These are phyloP conservation scores for Mucor irregularis DNA, from an alignment of 371 early-diverging fungal genomes.

Conservation along the genomic window DNA sequence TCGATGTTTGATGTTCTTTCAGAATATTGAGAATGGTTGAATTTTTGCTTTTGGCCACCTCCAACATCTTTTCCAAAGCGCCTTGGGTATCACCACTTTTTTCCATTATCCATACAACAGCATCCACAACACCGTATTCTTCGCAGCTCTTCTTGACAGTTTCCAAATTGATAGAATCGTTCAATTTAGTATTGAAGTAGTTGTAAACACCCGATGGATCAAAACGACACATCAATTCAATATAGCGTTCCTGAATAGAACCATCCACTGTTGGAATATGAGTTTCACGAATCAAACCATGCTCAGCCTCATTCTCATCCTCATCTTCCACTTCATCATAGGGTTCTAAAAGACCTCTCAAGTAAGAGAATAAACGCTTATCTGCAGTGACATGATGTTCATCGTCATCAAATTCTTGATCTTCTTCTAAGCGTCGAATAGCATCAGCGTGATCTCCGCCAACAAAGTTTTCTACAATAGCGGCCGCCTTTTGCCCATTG, in stretches of 20 bases:
- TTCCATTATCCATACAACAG: conserved; percentile 81
- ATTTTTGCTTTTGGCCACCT: conserved; percentile 60
- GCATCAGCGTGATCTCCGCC: conserved; percentile 64
- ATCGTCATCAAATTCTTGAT: conserved; percentile 53
- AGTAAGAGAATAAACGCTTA: conserved; percentile 62
- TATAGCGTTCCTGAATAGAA: conserved; percentile 65
- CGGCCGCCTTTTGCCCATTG: conserved; percentile 66
- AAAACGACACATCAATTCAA: conserved; percentile 69
- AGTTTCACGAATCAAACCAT: conserved; percentile 13
- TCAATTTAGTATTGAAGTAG: conserved; percentile 60
- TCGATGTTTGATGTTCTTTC: conserved; percentile 25
- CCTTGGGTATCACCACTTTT: conserved; percentile 67
- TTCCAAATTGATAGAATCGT: conserved; percentile 58
- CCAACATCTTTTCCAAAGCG: conserved; percentile 65
- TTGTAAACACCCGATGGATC: conserved; percentile 70
- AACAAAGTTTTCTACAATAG: conserved; percentile 60
- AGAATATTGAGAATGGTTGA: conserved; percentile 40
- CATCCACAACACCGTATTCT: conserved; percentile 62
- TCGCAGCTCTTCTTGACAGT: conserved; percentile 60
- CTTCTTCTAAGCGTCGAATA: conserved; percentile 55
- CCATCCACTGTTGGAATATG: conserved; percentile 17
- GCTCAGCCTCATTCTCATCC: conserved; percentile 10
- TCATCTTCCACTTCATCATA: conserved; percentile 1
- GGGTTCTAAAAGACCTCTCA: conserved; percentile 71
- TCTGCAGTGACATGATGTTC: conserved; percentile 46